Evolutionary conservation across 1,284 basidiomycete genomes (phyloP).

Genomic region (Hortiboletus rubellus): DNA sequence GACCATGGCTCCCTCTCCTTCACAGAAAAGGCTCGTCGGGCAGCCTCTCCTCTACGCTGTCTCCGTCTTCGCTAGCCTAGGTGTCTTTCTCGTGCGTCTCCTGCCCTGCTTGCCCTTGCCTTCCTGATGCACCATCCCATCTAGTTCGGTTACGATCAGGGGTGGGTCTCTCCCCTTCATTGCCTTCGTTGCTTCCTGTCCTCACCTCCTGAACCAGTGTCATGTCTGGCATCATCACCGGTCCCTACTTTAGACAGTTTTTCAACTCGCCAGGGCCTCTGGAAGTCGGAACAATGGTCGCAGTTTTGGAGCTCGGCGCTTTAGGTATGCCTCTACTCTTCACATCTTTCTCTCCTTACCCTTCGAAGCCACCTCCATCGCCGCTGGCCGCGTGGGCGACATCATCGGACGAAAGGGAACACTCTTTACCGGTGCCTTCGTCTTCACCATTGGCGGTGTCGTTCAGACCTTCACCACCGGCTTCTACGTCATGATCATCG

Average conservation of each 20-base stretch:
- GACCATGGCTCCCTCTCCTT: conserved; percentile 43
- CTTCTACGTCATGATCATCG: conserved; percentile 85
- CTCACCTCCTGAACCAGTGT: conserved; percentile 53
- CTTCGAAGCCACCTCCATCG: conserved; percentile 78
- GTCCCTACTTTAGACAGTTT: conserved; percentile 83
- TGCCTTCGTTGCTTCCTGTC: conserved; percentile 12
- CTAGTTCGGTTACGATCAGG: conserved; percentile 93
- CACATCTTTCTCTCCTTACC: conserved; percentile 3
- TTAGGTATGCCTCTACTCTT: conserved; percentile 58
- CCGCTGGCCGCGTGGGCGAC: conserved; percentile 88
- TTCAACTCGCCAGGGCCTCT: conserved; percentile 77
- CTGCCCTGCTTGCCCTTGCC: background rate
- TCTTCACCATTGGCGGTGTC: conserved; percentile 88
- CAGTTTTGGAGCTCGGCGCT: conserved; percentile 90
- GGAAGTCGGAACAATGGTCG: conserved; percentile 85
- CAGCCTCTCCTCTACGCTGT: conserved; percentile 80
- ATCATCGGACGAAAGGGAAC: conserved; percentile 85
- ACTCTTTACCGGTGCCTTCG: conserved; percentile 81
- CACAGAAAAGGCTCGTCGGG: conserved; percentile 67
- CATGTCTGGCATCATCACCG: conserved; percentile 93
- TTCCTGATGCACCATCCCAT: conserved; percentile 12
- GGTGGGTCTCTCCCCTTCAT: conserved; percentile 45
- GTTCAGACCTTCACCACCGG: conserved; percentile 89
- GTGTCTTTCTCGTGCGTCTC: conserved; percentile 78
- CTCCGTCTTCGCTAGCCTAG: conserved; percentile 83